Evolutionary conservation across 345 rosid genomes (phyloP).

Genomic region (Aurinia saxatilis): DNA sequence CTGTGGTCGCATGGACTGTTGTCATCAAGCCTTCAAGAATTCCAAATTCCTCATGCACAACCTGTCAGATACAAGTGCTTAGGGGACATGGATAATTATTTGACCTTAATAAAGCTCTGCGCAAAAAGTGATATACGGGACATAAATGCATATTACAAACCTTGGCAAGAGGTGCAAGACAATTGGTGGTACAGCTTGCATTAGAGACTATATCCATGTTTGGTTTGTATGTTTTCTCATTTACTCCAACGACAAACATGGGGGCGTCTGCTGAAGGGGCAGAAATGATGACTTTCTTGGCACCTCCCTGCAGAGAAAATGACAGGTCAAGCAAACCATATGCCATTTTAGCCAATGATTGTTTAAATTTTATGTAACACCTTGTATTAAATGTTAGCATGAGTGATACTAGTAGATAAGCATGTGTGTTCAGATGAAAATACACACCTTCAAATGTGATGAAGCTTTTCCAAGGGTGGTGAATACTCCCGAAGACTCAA

Average conservation of each 20-base stretch:
- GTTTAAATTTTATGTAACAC: no score
- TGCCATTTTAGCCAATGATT: no score
- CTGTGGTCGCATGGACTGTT: slow-evolving; percentile 97
- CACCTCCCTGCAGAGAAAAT: slow-evolving; percentile 62
- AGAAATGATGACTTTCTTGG: slow-evolving; percentile 86
- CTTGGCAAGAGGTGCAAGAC: slow-evolving; percentile 99
- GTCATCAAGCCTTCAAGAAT: slow-evolving; percentile 94
- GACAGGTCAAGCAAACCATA: not conserved
- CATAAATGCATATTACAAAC: slow-evolving; percentile 28
- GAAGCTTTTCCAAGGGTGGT: slow-evolving; percentile 79
- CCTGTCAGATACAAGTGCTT: slow-evolving; percentile 36
- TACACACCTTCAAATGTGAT: slow-evolving; percentile 63
- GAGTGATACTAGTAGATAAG: not conserved
- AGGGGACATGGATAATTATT: not conserved
- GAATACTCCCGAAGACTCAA: slow-evolving; percentile 91
- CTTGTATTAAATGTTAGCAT: no score
- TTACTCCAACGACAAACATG: slow-evolving; percentile 96
- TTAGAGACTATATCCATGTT: slow-evolving; percentile 90
- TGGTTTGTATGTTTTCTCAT: slow-evolving; percentile 69
- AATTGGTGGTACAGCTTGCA: slow-evolving; percentile 97
- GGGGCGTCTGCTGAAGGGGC: slow-evolving; percentile 99
- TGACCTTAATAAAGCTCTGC: not conserved
- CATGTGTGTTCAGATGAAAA: slow-evolving; percentile 1
- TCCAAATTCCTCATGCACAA: slow-evolving; percentile 92
- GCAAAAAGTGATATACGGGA: not conserved